Conservation (phyloP, 2,329 filamentous ascomycete species). For the Aspergillus intermedius region DNA sequence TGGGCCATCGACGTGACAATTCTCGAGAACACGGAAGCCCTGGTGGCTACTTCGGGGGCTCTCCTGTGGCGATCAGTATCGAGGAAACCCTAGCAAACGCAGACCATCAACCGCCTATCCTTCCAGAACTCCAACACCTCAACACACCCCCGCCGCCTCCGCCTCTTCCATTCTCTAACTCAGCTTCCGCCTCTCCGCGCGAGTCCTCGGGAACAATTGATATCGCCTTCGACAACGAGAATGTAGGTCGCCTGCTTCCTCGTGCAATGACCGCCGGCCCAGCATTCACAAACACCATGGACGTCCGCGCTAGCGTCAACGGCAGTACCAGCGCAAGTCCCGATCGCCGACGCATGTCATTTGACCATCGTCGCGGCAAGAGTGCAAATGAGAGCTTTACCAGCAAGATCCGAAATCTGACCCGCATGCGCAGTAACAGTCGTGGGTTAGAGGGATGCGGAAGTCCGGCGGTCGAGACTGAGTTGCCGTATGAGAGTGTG, state of each 20-base stretch:
- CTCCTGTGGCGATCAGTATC: constrained; percentile 46
- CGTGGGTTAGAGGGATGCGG: constrained; percentile 35
- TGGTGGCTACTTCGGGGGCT: constrained; percentile 21
- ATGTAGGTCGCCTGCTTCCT: constrained; percentile 28
- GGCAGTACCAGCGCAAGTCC: constrained; percentile 18
- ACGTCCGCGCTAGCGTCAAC: background rate
- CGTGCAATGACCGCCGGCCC: constrained; percentile 33
- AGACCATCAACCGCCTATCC: constrained; percentile 39
- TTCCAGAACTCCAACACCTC: constrained; percentile 58
- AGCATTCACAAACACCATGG: constrained; percentile 12
- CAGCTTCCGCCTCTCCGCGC: constrained; percentile 20
- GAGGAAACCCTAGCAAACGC: constrained; percentile 46
- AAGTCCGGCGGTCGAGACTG: constrained; percentile 10
- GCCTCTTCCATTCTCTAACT: constrained; percentile 32
- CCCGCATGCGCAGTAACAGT: constrained; percentile 53
- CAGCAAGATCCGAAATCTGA: constrained; percentile 48
- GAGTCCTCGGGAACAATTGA: constrained; percentile 36
- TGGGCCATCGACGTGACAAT: constrained; percentile 25
- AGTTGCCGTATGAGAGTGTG: constrained; percentile 22
- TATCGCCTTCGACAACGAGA: constrained; percentile 35
- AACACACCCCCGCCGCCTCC: constrained; percentile 48
- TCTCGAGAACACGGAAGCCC: constrained; percentile 19
- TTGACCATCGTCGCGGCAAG: constrained; percentile 46
- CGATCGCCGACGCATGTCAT: constrained; percentile 37
- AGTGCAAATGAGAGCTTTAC: constrained; percentile 55